Percentiles rank a stretch among this genome's conserved stretches.
Evolutionary conservation across 164 flowering plant species (phyloP).

Genomic region (Sedum album): DNA sequence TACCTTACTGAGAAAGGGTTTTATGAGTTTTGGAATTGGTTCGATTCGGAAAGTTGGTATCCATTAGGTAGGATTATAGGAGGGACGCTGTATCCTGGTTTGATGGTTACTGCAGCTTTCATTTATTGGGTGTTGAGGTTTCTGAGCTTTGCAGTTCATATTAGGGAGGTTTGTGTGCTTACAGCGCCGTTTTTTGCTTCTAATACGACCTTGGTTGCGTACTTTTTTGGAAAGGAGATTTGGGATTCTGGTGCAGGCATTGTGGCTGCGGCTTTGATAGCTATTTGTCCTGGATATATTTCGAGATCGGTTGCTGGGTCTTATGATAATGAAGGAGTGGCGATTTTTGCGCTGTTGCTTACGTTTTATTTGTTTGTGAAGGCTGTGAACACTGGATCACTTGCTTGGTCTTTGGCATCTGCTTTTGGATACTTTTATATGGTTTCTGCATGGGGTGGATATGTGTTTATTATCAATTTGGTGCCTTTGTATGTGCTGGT

Average conservation of each 20-base stretch:
- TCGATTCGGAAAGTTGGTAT: slow-evolving; percentile 94
- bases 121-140: slow-evolving; percentile 58
- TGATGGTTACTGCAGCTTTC: slow-evolving; percentile 53
- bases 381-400: slow-evolving; percentile 89
- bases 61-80: slow-evolving; percentile 94
- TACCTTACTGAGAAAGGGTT: slow-evolving; percentile 76
- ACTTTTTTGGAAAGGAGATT: slow-evolving; percentile 88
- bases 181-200: slow-evolving; percentile 96
- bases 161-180: slow-evolving; percentile 89
- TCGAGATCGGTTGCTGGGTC: slow-evolving; percentile 95
- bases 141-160: slow-evolving; percentile 70
- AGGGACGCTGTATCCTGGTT: slow-evolving; percentile 92
- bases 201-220: slow-evolving; percentile 87
- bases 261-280: slow-evolving; percentile 85
- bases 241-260: slow-evolving; percentile 96
- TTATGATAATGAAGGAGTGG: slow-evolving; percentile 93
- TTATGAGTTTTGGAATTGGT: slow-evolving; percentile 99
- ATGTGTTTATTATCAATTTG: slow-evolving; percentile 89
- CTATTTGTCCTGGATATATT: slow-evolving; percentile 94
- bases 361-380: slow-evolving; percentile 87
- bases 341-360: slow-evolving; percentile 78
- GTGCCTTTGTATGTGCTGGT: slow-evolving; percentile 88
- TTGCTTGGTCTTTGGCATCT: slow-evolving; percentile 87
- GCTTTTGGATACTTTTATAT: slow-evolving; percentile 94
- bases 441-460: slow-evolving; percentile 99